These are phyloP conservation scores for Trichoderma hamatum DNA, from an alignment of 2,329 filamentous ascomycete genomes.

Conservation along the genomic window DNA sequence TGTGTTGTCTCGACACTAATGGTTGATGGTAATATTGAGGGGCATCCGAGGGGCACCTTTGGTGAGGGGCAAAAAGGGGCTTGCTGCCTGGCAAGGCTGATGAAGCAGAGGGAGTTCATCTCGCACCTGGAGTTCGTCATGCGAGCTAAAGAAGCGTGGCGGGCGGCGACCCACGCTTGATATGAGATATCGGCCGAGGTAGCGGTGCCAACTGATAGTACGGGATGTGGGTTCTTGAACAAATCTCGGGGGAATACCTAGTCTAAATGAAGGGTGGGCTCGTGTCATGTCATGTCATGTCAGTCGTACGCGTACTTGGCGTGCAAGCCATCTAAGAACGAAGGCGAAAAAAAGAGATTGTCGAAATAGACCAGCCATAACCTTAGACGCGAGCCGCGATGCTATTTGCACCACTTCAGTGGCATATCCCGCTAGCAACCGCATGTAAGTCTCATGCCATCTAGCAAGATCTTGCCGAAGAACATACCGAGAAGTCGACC, in stretches of 20 bases:
- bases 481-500: not conserved
- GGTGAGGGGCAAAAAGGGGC: slow-evolving; percentile 22
- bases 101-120: slow-evolving; percentile 9
- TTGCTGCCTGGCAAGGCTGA: slow-evolving; percentile 22
- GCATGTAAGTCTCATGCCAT: too few species aligned
- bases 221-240: too few species aligned
- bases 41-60: slow-evolving; percentile 10
- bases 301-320: slow-evolving; percentile 9
- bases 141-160: slow-evolving; percentile 1
- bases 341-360: not conserved
- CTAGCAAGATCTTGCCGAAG: not conserved
- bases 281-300: slow-evolving; percentile 4
- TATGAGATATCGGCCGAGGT: slow-evolving; percentile 7
- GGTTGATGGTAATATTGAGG: slow-evolving; percentile 1
- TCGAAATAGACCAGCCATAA: not conserved
- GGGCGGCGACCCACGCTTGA: slow-evolving; percentile 3
- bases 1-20: slow-evolving; percentile 8
- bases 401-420: not conserved
- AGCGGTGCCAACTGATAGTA: not conserved
- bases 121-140: slow-evolving; percentile 10
- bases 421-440: not conserved
- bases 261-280: slow-evolving; percentile 8
- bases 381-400: not conserved
- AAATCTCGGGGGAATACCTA: not conserved
- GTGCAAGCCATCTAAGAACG: not conserved